Percentiles rank a stretch among this genome's conserved stretches.
Conservation (phyloP, 208 protist genomes). For the Trypanosoma theileri region DNA sequence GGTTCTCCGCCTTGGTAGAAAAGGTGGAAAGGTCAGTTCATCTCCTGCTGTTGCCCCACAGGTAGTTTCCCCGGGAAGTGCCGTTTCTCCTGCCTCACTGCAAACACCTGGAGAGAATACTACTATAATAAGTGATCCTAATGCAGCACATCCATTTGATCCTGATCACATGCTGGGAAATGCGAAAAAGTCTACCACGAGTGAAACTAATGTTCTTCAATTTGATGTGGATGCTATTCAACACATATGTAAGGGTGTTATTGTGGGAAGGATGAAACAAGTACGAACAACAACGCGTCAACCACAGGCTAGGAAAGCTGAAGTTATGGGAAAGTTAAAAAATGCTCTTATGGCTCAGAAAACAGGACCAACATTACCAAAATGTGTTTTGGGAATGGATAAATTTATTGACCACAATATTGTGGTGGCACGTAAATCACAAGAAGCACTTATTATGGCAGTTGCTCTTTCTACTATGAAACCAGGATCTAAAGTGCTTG, state of each 20-base stretch:
- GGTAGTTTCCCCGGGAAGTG: constrained; percentile 40
- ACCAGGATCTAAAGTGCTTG: constrained; percentile 50
- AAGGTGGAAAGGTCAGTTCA: constrained; percentile 81
- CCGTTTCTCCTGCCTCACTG: constrained; percentile 60
- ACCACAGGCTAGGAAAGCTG: constrained; percentile 37
- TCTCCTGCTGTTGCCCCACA: constrained; percentile 45
- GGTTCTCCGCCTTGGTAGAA: constrained; percentile 78
- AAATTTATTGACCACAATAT: constrained; percentile 39
- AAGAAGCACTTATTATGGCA: constrained; percentile 52
- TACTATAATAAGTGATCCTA: constrained; percentile 30
- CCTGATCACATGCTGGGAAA: constrained; percentile 11
- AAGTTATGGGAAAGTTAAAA: constrained; percentile 46
- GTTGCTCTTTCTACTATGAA: constrained; percentile 30
- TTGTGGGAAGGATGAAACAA: constrained; percentile 75
- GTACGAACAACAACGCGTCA: constrained; percentile 62
- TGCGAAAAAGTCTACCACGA: constrained; percentile 14
- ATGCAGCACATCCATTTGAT: constrained; percentile 42
- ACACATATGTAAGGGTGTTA: constrained; percentile 75
- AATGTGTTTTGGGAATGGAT: constrained; percentile 22
- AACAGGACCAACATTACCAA: constrained; percentile 3
- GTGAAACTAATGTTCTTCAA: constrained; percentile 68
- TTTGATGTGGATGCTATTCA: constrained; percentile 84
- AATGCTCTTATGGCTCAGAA: constrained; percentile 38
- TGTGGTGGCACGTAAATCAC: constrained; percentile 44
- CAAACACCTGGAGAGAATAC: constrained; percentile 31